Evolutionary conservation across 2,329 filamentous ascomycete genomes (phyloP).

Genomic region (Leptosphaerulina australis): DNA sequence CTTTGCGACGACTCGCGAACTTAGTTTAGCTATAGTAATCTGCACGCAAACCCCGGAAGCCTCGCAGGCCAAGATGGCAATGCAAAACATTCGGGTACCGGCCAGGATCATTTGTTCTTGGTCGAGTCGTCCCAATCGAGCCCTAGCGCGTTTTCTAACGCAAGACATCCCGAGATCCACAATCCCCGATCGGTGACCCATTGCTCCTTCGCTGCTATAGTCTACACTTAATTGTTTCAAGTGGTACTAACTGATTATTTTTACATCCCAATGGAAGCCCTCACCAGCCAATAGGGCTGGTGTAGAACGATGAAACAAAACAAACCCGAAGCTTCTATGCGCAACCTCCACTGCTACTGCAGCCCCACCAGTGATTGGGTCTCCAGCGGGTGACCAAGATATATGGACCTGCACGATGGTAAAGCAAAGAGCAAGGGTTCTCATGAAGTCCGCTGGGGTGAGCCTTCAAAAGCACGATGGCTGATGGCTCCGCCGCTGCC

Average conservation of each 20-base stretch:
- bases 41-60: background rate
- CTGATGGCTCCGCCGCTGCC: constrained; percentile 5
- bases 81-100: background rate
- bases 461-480: background rate
- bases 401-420: constrained; percentile 1
- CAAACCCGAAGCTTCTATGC: too few relatives aligned
- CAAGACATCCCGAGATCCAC: background rate
- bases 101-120: background rate
- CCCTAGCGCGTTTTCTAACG: background rate
- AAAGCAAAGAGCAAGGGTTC: background rate
- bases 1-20: background rate
- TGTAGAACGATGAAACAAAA: background rate
- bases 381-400: too few relatives aligned
- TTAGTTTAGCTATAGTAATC: background rate
- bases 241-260: too few relatives aligned
- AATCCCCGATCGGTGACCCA: background rate
- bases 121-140: background rate
- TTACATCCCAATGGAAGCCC: background rate
- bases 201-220: too few relatives aligned
- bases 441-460: constrained; percentile 9
- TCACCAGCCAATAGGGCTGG: too few relatives aligned
- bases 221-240: too few relatives aligned
- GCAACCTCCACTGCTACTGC: too few relatives aligned
- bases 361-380: too few relatives aligned
- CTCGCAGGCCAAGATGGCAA: background rate